phyloP scores from a whole-genome alignment of 2,329 filamentous ascomycete genomes.

The Phialemonium atrogriseum region DNA sequence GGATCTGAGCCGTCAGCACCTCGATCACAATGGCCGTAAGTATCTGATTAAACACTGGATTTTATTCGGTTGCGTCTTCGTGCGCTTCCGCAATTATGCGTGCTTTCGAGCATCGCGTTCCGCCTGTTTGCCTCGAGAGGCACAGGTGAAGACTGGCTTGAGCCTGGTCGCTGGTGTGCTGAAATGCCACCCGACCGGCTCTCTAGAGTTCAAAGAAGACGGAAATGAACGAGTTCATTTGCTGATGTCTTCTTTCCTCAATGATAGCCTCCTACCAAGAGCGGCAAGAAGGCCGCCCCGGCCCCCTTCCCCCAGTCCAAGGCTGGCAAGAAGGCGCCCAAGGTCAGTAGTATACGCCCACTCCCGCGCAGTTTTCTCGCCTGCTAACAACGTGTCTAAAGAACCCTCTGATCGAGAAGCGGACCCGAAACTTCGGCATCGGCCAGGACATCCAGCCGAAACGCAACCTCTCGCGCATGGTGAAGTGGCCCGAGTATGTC shows the following conservation, averaged over 20 bases:
- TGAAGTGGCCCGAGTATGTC: slow-evolving; percentile 99
- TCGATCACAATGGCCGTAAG: slow-evolving; percentile 54
- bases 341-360: slow-evolving; percentile 56
- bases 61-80: slow-evolving; percentile 9
- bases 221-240: slow-evolving; percentile 67
- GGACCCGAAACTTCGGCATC: slow-evolving; percentile 94
- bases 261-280: slow-evolving; percentile 99
- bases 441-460: slow-evolving; percentile 97
- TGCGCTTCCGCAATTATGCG: slow-evolving; percentile 5
- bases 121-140: slow-evolving; percentile 32
- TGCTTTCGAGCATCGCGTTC: slow-evolving; percentile 24
- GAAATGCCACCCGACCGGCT: slow-evolving; percentile 53
- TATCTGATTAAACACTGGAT: slow-evolving; percentile 27
- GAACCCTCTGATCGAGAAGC: slow-evolving; percentile 99
- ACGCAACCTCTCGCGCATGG: slow-evolving; percentile 95
- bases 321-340: slow-evolving; percentile 91
- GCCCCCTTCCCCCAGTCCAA: slow-evolving; percentile 94
- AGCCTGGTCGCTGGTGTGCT: slow-evolving; percentile 42
- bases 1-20: slow-evolving; percentile 40
- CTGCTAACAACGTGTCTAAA: slow-evolving; percentile 9
- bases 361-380: slow-evolving; percentile 3
- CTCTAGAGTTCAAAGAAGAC: slow-evolving; percentile 92
- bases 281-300: slow-evolving; percentile 94
- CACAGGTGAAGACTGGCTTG: slow-evolving; percentile 59
- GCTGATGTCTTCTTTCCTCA: slow-evolving; percentile 99